phyloP scores from a whole-genome alignment of 2,329 filamentous ascomycete species.

The Clathrospora elynae region DNA sequence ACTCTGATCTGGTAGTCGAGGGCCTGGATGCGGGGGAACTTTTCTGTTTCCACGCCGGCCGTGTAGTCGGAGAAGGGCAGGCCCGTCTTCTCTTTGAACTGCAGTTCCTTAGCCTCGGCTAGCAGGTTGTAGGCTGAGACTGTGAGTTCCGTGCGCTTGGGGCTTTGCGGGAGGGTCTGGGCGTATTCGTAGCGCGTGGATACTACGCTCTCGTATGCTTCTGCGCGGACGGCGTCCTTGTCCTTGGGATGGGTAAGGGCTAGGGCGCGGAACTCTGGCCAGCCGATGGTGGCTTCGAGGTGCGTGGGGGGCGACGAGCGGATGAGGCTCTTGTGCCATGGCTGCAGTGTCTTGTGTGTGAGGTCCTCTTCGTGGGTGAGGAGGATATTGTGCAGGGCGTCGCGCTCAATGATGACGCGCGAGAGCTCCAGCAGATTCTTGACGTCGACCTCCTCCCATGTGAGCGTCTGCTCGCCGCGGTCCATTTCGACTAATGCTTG shows the following conservation, averaged over 20 bases:
- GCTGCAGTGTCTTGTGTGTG: conserved; percentile 27
- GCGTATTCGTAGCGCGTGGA: conserved; percentile 30
- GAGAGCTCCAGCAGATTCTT: conserved; percentile 90
- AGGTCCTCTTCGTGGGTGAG: conserved; percentile 37
- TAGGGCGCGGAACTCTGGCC: conserved; percentile 35
- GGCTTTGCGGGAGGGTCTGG: conserved; percentile 24
- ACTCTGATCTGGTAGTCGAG: conserved; percentile 27
- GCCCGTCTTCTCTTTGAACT: conserved; percentile 28
- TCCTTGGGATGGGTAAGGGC: conserved; percentile 26
- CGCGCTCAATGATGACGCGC: conserved; percentile 83
- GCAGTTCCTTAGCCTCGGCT: conserved; percentile 37
- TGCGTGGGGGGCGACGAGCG: conserved; percentile 23
- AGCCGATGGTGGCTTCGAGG: conserved; percentile 34
- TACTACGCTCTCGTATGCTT: conserved; percentile 34
- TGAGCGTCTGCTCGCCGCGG: conserved; percentile 71
- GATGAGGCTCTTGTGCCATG: conserved; percentile 30
- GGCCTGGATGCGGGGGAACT: conserved; percentile 25
- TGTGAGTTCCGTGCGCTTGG: conserved; percentile 25
- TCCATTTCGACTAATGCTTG: conserved; percentile 68
- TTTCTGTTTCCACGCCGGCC: neutral
- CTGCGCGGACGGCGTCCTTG: conserved; percentile 28
- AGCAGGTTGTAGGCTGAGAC: conserved; percentile 38
- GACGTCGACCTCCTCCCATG: conserved; percentile 83
- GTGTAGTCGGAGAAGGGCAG: conserved; percentile 25
- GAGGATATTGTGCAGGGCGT: conserved; percentile 77